phyloP scores from a whole-genome alignment of 208 protist genomes.

The Acanthamoeba sp. region DNA sequence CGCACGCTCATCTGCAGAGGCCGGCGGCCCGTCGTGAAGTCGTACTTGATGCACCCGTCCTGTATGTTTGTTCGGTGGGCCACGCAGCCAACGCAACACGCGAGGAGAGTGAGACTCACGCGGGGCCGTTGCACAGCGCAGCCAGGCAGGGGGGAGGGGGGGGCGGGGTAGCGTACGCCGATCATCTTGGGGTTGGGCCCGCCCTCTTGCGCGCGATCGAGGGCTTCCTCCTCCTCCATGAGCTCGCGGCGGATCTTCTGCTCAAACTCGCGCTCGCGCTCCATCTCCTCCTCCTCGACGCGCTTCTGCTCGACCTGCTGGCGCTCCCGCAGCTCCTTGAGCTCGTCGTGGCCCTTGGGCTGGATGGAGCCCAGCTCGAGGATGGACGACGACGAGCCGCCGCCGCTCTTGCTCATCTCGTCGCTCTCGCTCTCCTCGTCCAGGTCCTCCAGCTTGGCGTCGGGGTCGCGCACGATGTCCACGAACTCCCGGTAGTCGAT shows the following conservation, averaged over 20 bases:
- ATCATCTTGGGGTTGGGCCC: constrained; percentile 69
- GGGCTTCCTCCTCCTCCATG: constrained; percentile 57
- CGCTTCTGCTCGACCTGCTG: constrained; percentile 66
- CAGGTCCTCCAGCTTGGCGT: constrained; percentile 70
- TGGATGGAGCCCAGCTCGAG: constrained; percentile 29
- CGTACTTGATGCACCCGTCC: constrained; percentile 69
- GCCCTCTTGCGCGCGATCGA: constrained; percentile 58
- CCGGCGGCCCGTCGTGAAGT: constrained; percentile 60
- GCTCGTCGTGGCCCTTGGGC: constrained; percentile 68
- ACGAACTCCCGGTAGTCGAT: constrained; percentile 71
- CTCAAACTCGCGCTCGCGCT: constrained; percentile 63
- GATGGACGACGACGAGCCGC: neutral
- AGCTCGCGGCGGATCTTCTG: constrained; percentile 71
- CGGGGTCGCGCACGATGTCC: constrained; percentile 70
- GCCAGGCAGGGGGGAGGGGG: neutral
- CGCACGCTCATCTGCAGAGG: constrained; percentile 42
- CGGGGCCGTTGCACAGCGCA: too few relatives aligned
- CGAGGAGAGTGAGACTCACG: constrained; percentile 16
- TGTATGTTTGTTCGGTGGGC: too few relatives aligned
- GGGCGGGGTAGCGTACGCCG: constrained; percentile 31
- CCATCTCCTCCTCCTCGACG: constrained; percentile 67
- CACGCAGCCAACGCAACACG: too few relatives aligned
- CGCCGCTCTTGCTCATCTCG: constrained; percentile 46
- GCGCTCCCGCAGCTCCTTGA: neutral
- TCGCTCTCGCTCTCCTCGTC: constrained; percentile 66